Evolutionary conservation across 495 filamentous ascomycete species (phyloP), one percentile per base, ranked within the genome.

Genomic region (Echria macrotheca): DNA sequence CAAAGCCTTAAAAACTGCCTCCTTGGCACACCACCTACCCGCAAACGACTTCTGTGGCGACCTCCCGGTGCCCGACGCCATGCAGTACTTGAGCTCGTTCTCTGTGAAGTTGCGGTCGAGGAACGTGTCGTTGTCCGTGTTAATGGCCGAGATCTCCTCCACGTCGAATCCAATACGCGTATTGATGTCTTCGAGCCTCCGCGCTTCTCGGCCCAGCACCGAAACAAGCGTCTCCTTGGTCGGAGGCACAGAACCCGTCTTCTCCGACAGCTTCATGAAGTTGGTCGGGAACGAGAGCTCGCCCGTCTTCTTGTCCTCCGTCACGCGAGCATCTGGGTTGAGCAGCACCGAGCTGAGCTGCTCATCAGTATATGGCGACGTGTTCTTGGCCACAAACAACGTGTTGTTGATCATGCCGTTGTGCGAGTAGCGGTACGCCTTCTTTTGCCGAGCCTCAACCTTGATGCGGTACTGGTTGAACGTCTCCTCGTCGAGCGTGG

Each of bases 1-100:
- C n/a, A 99, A 71, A 10, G 86, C 85, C 77, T 99, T 99, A 74
- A 99, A 99, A 4, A 99, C 89, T 4, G 91, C 93, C 72, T 99
- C 93, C 70, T 99, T 99, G 3, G 93, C 93, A 55, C 82, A 88
- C 93, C 93, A 99, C 48, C 88, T 80, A 12, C 93, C 93, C 0
- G 93, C 86, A 69, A 95, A 96, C 32, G 85, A 87, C 39, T 88
- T 82, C 57, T 89, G 87, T 1, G 89, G 82, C 55, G 74, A 77
- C 39, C 63, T 52, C 1, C 63, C 63, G 12, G 33, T 86, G 1
- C 59, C 67, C 22, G 89, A 87, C 62, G 85, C 82, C 43, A 72
- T 77, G 73, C 94, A 97, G 69, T 96, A 95, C 43, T 78, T 77
- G 57, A 87, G 81, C 71, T 99, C 93, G 18, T 66, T 69, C 14